Evolutionary conservation across 345 rosid genomes (phyloP).

Genomic region (Garcia nutans): DNA sequence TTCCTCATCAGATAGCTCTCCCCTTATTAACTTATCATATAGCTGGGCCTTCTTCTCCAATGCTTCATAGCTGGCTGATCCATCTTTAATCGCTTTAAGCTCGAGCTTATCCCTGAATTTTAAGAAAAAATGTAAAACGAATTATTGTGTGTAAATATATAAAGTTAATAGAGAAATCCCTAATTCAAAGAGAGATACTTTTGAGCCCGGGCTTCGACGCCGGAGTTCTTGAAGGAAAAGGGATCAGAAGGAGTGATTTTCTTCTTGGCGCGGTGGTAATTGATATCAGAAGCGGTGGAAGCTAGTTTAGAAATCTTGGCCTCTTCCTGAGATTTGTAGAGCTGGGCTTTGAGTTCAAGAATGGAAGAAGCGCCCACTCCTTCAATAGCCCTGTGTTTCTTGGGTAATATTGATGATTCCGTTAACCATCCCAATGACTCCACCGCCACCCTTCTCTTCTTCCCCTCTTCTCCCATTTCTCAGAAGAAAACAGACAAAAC

Average conservation of each 20-base stretch:
- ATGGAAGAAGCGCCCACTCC: slow-evolving; percentile 91
- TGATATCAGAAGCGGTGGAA: slow-evolving; percentile 44
- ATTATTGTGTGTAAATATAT: too few relatives aligned
- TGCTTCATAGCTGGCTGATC: slow-evolving; percentile 78
- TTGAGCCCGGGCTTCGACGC: slow-evolving; percentile 71
- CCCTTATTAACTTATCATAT: slow-evolving; percentile 73
- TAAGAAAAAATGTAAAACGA: background rate
- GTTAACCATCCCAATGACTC: slow-evolving; percentile 97
- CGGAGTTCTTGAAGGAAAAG: slow-evolving; percentile 68
- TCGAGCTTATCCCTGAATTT: slow-evolving; percentile 80
- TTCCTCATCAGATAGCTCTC: slow-evolving; percentile 90
- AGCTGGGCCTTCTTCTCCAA: slow-evolving; percentile 85
- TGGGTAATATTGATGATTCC: slow-evolving; percentile 88
- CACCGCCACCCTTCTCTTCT: slow-evolving; percentile 60
- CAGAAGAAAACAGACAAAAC: background rate
- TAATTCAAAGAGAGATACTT: slow-evolving; percentile 39
- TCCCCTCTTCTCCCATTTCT: slow-evolving; percentile 39
- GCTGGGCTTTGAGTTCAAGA: slow-evolving; percentile 87
- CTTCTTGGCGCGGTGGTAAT: slow-evolving; percentile 79
- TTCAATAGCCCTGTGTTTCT: slow-evolving; percentile 77
- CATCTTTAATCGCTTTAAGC: slow-evolving; percentile 77
- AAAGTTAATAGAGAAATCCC: background rate
- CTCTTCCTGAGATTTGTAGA: slow-evolving; percentile 83
- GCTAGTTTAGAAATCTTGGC: slow-evolving; percentile 62
- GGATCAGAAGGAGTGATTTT: slow-evolving; percentile 46